phyloP scores from a whole-genome alignment of 352 stramenopile genomes.

The Pythium volutum region DNA sequence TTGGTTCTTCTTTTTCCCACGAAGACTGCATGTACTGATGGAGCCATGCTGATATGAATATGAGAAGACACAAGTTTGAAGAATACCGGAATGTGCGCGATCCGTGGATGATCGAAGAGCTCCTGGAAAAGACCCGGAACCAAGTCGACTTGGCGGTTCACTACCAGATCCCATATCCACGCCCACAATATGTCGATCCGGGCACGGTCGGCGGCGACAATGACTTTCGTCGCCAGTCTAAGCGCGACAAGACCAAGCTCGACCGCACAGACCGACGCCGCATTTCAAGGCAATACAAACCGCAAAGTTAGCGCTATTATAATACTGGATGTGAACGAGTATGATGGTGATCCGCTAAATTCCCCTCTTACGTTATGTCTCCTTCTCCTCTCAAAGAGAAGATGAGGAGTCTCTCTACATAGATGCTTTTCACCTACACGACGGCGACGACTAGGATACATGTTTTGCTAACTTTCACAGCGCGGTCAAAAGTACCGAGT shows the following conservation, averaged over 20 bases:
- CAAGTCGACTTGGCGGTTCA: conserved; percentile 79
- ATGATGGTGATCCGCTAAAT: not conserved
- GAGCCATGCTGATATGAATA: not conserved
- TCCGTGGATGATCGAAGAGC: conserved; percentile 37
- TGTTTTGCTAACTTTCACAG: conserved; percentile 25
- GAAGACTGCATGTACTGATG: not conserved
- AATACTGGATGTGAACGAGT: too few relatives aligned
- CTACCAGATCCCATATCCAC: conserved; percentile 84
- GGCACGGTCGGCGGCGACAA: conserved; percentile 73
- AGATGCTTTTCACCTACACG: not conserved
- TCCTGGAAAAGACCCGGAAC: conserved; percentile 55
- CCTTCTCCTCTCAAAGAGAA: too few relatives aligned
- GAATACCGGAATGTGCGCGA: conserved; percentile 45
- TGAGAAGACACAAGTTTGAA: conserved; percentile 37
- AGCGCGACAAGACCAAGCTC: conserved; percentile 47
- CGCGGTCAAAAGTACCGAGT: conserved; percentile 56
- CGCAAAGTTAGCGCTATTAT: too few relatives aligned
- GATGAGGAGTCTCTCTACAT: too few relatives aligned
- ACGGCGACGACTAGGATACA: conserved; percentile 5
- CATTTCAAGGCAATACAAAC: conserved; percentile 48
- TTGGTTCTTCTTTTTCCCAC: not conserved
- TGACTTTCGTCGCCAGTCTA: conserved; percentile 60
- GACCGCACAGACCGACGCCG: conserved; percentile 40
- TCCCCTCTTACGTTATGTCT: too few relatives aligned
- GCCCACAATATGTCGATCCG: conserved; percentile 72